These are phyloP conservation scores for Mycena rebaudengoi DNA, from an alignment of 768 basidiomycete genomes.

Conservation along the genomic window DNA sequence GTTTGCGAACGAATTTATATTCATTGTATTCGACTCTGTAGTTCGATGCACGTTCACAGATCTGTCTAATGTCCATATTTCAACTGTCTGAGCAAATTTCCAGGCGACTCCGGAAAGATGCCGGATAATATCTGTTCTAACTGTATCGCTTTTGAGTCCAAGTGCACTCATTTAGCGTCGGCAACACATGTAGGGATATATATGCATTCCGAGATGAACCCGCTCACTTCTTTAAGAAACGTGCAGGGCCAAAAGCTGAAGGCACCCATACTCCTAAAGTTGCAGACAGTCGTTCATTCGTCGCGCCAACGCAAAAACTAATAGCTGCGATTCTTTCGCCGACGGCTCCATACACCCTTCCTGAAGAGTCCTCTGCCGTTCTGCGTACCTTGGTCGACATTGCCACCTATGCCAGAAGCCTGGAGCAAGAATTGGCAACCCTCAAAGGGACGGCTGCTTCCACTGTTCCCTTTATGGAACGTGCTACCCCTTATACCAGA, in stretches of 20 bases:
- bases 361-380: slow-evolving; percentile 13
- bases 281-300: too few relatives aligned
- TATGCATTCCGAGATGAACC: background rate
- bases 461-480: slow-evolving; percentile 13
- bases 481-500: slow-evolving; percentile 14
- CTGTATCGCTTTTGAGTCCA: slow-evolving; percentile 32
- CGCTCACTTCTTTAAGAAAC: slow-evolving; percentile 5
- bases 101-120: slow-evolving; percentile 56
- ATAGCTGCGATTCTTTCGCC: slow-evolving; percentile 25
- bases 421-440: slow-evolving; percentile 22
- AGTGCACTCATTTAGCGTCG: slow-evolving; percentile 20
- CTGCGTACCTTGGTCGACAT: slow-evolving; percentile 16
- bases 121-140: slow-evolving; percentile 50
- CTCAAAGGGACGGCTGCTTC: slow-evolving; percentile 13
- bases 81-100: background rate
- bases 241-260: background rate
- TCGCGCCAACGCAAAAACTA: slow-evolving; percentile 13
- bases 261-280: background rate
- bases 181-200: slow-evolving; percentile 10
- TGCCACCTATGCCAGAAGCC: slow-evolving; percentile 16
- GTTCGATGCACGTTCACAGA: slow-evolving; percentile 10
- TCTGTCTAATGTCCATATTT: background rate
- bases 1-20: background rate
- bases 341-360: slow-evolving; percentile 14
- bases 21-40: background rate